Conservation (phyloP, 2,329 filamentous ascomycete species). For the Aquanectria penicillioides region DNA sequence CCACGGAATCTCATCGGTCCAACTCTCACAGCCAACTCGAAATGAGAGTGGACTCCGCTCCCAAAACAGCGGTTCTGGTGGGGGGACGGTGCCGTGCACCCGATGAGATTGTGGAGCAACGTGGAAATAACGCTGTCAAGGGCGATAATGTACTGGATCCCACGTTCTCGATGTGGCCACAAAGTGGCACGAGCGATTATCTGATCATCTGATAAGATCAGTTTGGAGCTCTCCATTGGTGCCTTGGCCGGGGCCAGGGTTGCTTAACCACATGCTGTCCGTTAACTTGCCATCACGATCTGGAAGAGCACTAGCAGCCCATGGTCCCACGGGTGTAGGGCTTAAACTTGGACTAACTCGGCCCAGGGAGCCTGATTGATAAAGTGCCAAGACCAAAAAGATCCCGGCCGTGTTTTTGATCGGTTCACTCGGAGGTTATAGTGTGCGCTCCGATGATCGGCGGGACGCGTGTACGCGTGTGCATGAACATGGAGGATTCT, state of each 20-base stretch:
- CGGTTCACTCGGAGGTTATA: not conserved
- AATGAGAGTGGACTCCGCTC: not conserved
- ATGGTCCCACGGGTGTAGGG: not conserved
- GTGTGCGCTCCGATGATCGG: not conserved
- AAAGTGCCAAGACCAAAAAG: not conserved
- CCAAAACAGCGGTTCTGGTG: not conserved
- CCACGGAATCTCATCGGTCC: not conserved
- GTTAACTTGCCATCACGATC: not conserved
- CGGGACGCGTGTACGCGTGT: not conserved
- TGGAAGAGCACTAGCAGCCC: not conserved
- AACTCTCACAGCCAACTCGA: not conserved
- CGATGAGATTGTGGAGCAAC: not conserved
- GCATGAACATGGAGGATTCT: not conserved
- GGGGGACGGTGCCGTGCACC: not conserved
- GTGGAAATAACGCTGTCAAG: not conserved
- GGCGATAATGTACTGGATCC: not conserved
- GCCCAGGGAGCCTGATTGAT: not conserved
- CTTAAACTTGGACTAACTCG: no score
- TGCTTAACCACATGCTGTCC: not conserved
- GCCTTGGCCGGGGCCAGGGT: not conserved
- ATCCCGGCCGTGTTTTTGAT: no score
- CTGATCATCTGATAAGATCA: conserved; percentile 5
- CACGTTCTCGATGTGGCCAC: not conserved
- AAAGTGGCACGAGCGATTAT: conserved; percentile 3
- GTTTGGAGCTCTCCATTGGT: not conserved